phyloP scores from a whole-genome alignment of 2,329 filamentous ascomycete genomes.

The Xylaria sp. region DNA sequence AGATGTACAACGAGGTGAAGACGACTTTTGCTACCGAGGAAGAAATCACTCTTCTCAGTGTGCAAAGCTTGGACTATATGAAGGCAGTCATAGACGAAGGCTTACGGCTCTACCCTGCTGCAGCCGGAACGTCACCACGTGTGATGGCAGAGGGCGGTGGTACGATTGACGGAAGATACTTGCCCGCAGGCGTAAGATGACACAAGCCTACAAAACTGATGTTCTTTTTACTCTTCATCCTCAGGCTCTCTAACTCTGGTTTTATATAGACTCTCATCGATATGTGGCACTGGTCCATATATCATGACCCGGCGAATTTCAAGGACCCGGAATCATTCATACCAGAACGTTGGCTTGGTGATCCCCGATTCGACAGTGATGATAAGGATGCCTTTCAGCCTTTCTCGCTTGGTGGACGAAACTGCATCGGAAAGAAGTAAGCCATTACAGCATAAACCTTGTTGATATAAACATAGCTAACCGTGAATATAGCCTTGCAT shows the following conservation, averaged over 20 bases:
- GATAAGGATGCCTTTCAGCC: not conserved
- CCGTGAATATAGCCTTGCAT: not conserved
- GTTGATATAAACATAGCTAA: not conserved
- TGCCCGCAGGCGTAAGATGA: not conserved
- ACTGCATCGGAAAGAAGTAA: conserved; percentile 3
- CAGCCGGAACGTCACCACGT: not conserved
- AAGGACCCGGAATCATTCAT: not conserved
- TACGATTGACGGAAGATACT: not conserved
- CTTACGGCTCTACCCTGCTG: not conserved
- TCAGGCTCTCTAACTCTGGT: not conserved
- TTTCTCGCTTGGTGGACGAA: not conserved
- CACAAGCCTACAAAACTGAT: not conserved
- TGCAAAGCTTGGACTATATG: not conserved
- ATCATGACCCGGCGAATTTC: not conserved
- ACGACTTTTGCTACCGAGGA: not conserved
- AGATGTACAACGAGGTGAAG: not conserved
- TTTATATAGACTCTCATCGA: not conserved
- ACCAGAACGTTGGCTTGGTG: not conserved
- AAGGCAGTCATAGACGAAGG: not conserved
- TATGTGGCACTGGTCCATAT: not conserved
- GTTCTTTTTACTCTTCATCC: not conserved
- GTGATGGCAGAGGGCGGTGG: not conserved
- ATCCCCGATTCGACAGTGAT: not conserved
- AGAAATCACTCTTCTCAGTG: not conserved
- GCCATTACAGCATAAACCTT: not conserved